Base-by-base conservation (phyloP, 257 asterid species). In the Euphrasia confusa region DNA sequence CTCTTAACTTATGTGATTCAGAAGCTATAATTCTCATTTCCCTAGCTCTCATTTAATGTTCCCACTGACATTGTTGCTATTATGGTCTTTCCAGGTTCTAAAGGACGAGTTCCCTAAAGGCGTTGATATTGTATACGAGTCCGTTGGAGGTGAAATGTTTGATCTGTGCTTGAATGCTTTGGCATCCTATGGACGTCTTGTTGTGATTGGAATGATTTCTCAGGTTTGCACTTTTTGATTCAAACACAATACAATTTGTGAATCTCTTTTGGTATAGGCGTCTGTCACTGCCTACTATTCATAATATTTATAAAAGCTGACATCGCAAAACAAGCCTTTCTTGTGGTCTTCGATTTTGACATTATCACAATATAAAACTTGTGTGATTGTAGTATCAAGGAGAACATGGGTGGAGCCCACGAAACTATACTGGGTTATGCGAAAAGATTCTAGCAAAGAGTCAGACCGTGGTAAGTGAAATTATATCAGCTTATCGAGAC, bases 91-190 rank as follows among this genome's bases (percentile, higher is more conserved):
- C 68, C 79, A 89, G 96, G 94, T 86, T 77, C 74, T 92, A 59
- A 86, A 84, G 76, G n/a, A 66, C 40, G 97, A 92, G 76, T 92
- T 89, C 80, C 95, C 96, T 61, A 89, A 84, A 80, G 99, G 97
- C 21, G 68, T 85, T 61, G 97, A 92, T 73, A 75, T 89, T 68
- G 77, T 89, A 58, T 89, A 88, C 1, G 99, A 92, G 79, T 89
- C 99, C 35, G 97, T 92, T 55, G 99, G 99, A 17, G 99, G 99
- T 48, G 87, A 84, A 55, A 92, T 89, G 99, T 92, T 89, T 63
- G 79, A 86, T 72, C 58, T 79, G 47, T 89, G 97, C 84, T 70
- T 89, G 78, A 92, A 92, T 75, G 93, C 97, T 27, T 75, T 92
- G 77, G 89, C 97, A 40, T 73, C 72, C 68, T 87, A 84, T 60